Evolutionary conservation across 768 basidiomycete species (phyloP).

Genomic region (Tulasnella sp.): DNA sequence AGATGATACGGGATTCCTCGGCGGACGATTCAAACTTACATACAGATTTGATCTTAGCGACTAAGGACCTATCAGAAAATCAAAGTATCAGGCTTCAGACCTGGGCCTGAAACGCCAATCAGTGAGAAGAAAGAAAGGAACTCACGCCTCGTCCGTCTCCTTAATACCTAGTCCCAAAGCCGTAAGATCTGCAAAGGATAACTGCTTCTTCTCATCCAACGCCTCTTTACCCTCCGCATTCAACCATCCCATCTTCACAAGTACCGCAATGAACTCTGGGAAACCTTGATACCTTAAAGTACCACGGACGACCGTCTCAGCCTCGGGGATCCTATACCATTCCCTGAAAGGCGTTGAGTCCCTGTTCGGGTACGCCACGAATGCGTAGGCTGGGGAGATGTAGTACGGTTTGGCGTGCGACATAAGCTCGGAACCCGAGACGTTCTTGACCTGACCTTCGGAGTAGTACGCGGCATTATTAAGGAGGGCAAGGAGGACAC

Average conservation of each 20-base stretch:
- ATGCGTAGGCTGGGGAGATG: constrained; percentile 90
- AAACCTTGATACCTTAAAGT: constrained; percentile 94
- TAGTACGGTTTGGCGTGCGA: constrained; percentile 81
- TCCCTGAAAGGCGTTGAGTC: constrained; percentile 85
- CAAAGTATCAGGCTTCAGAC: not conserved
- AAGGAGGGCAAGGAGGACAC: constrained; percentile 87
- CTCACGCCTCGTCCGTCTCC: constrained; percentile 57
- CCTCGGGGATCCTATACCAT: constrained; percentile 88
- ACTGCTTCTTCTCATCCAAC: constrained; percentile 48
- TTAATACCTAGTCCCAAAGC: constrained; percentile 61
- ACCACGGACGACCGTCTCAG: constrained; percentile 83
- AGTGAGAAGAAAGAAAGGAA: constrained; percentile 8
- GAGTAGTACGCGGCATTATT: constrained; percentile 78
- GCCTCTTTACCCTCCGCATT: constrained; percentile 60
- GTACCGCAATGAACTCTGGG: constrained; percentile 83
- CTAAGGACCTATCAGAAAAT: not conserved
- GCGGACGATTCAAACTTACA: constrained; percentile 18
- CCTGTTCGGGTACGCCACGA: constrained; percentile 95
- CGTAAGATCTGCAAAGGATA: constrained; percentile 78
- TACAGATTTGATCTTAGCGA: constrained; percentile 8
- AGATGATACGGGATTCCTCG: constrained; percentile 68
- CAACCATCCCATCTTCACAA: constrained; percentile 83
- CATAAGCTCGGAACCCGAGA: constrained; percentile 83
- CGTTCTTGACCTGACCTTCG: constrained; percentile 48
- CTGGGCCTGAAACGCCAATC: not conserved